Conservation (phyloP, 73 alveolate species). For the Symbiodinium pilosum region DNA sequence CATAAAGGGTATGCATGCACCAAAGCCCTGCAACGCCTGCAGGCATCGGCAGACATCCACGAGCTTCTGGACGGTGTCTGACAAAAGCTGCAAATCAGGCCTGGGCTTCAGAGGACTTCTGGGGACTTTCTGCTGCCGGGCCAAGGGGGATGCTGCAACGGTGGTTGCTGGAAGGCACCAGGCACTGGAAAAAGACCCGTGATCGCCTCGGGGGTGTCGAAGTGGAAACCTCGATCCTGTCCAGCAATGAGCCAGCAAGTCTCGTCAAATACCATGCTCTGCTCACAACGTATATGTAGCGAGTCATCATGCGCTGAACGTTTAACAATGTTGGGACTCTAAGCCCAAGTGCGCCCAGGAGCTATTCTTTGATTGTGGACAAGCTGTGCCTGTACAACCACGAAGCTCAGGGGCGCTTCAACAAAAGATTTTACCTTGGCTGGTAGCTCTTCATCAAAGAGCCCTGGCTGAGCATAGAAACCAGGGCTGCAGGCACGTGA, state of each 20-base stretch:
- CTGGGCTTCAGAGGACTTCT: background rate
- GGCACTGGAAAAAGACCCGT: slow-evolving; percentile 78
- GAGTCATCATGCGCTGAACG: background rate
- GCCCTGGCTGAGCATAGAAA: background rate
- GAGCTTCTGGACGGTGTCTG: slow-evolving; percentile 40
- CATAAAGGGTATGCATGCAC: too few species aligned
- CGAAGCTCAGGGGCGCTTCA: slow-evolving; percentile 92
- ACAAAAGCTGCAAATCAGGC: slow-evolving; percentile 69
- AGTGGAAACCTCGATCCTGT: slow-evolving; percentile 94
- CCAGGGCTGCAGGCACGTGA: slow-evolving; percentile 51
- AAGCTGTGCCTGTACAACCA: slow-evolving; percentile 56
- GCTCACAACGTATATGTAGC: too few species aligned
- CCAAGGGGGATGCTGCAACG: background rate
- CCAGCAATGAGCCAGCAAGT: too few species aligned
- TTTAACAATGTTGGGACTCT: background rate
- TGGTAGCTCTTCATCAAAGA: background rate
- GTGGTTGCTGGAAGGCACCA: background rate
- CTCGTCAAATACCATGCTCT: too few species aligned
- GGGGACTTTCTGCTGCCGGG: background rate
- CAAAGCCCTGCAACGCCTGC: slow-evolving; percentile 17
- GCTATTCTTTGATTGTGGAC: too few species aligned
- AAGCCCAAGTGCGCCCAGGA: background rate
- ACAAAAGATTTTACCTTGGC: slow-evolving; percentile 64
- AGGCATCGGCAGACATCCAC: slow-evolving; percentile 93
- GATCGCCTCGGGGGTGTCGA: slow-evolving; percentile 77